Conservation (phyloP, 306 rosid genomes). For the Rosa multiflora region DNA sequence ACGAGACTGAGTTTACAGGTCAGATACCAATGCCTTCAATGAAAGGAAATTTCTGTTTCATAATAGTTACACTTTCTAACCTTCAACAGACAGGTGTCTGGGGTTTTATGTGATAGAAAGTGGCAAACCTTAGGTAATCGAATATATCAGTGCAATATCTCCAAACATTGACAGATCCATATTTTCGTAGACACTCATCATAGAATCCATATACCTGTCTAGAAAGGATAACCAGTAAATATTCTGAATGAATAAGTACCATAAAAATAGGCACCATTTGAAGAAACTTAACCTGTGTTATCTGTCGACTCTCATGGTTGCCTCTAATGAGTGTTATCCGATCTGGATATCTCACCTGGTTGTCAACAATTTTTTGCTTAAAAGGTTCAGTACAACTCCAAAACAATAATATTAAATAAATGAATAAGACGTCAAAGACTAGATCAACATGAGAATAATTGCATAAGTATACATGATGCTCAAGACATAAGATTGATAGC, state of each 20-base stretch:
- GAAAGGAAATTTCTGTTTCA: neutral
- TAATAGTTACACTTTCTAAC: constrained; percentile 7
- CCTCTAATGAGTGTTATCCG: constrained; percentile 99
- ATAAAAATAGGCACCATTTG: constrained; percentile 9
- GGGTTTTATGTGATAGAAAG: constrained; percentile 7
- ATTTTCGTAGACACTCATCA: constrained; percentile 98
- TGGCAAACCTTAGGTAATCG: constrained; percentile 83
- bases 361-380: neutral
- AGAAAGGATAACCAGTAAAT: constrained; percentile 38
- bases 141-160: constrained; percentile 98
- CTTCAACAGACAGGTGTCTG: constrained; percentile 8
- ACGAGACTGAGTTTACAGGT: neutral
- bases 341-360: constrained; percentile 98
- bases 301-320: constrained; percentile 98
- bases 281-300: constrained; percentile 80
- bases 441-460: constrained; percentile 10
- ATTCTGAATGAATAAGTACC: constrained; percentile 19
- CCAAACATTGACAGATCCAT: constrained; percentile 99
- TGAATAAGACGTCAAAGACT: constrained; percentile 3
- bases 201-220: constrained; percentile 99
- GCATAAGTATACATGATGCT: neutral
- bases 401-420: neutral
- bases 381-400: constrained; percentile 3
- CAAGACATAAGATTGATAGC: neutral
- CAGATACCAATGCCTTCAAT: constrained; percentile 1